Percentiles rank a stretch among this genome's conserved stretches.
Evolutionary conservation across 2,329 filamentous ascomycete species (phyloP).

Genomic region (Colletotrichum trifolii): DNA sequence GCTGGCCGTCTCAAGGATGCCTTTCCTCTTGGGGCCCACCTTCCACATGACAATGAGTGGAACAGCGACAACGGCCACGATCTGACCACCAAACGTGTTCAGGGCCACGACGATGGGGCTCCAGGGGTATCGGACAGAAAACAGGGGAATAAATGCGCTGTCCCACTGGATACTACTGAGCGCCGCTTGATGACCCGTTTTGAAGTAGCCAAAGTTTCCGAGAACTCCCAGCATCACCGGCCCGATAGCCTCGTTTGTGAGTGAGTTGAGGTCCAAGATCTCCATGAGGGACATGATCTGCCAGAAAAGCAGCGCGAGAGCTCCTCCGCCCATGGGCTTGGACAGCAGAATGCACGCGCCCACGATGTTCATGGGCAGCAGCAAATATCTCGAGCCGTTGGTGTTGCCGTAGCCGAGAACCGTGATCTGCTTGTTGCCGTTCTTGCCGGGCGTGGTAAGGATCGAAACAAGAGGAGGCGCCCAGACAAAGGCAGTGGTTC

Average conservation of each 20-base stretch:
- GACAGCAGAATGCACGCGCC: slow-evolving; percentile 82
- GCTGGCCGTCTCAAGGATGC: slow-evolving; percentile 76
- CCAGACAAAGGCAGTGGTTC: slow-evolving; percentile 86
- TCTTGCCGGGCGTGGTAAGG: slow-evolving; percentile 58
- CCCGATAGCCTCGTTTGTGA: slow-evolving; percentile 79
- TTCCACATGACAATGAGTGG: slow-evolving; percentile 92
- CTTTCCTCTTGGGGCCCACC: slow-evolving; percentile 77
- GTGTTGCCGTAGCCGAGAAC: slow-evolving; percentile 93
- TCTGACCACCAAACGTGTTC: slow-evolving; percentile 91
- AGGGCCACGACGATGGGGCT: slow-evolving; percentile 82
- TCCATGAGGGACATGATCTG: slow-evolving; percentile 85
- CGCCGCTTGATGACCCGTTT: slow-evolving; percentile 94
- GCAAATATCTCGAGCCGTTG: slow-evolving; percentile 89
- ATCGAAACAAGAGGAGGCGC: slow-evolving; percentile 87
- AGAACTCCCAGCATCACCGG: slow-evolving; percentile 88
- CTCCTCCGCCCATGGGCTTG: slow-evolving; percentile 93
- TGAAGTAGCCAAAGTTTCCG: slow-evolving; percentile 95
- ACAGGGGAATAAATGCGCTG: slow-evolving; percentile 88
- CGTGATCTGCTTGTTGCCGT: slow-evolving; percentile 70
- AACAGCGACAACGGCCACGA: slow-evolving; percentile 82
- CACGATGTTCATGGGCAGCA: slow-evolving; percentile 83
- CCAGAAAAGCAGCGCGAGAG: slow-evolving; percentile 84
- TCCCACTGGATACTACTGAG: slow-evolving; percentile 96
- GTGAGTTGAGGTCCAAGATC: slow-evolving; percentile 68
- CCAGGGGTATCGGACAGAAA: slow-evolving; percentile 88